Percentiles rank a stretch among this genome's conserved stretches.
These are phyloP conservation scores for Exutisphaerella laricina DNA, from an alignment of 2,329 filamentous ascomycete species.

Conservation along the genomic window DNA sequence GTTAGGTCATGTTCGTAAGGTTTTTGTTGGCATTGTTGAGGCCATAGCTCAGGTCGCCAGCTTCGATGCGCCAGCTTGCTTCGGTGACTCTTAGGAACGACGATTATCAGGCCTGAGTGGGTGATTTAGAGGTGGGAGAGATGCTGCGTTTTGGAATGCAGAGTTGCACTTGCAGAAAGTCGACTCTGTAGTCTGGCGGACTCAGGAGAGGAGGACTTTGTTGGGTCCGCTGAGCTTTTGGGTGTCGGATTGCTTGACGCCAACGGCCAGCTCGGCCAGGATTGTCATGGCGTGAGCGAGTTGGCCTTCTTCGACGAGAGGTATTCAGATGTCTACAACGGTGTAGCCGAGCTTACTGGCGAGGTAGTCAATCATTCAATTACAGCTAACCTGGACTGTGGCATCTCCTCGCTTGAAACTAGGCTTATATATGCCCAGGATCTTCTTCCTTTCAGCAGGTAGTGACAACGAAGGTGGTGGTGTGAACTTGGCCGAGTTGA, in stretches of 20 bases:
- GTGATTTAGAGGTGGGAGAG: slow-evolving; percentile 63
- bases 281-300: slow-evolving; percentile 73
- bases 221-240: slow-evolving; percentile 59
- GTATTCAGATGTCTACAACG: slow-evolving; percentile 58
- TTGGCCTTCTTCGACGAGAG: slow-evolving; percentile 64
- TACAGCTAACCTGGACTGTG: slow-evolving; percentile 56
- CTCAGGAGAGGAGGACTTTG: slow-evolving; percentile 62
- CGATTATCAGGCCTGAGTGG: slow-evolving; percentile 69
- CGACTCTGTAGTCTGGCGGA: slow-evolving; percentile 57
- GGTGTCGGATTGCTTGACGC: slow-evolving; percentile 42
- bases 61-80: slow-evolving; percentile 62
- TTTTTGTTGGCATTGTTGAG: slow-evolving; percentile 64
- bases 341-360: slow-evolving; percentile 49
- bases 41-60: slow-evolving; percentile 54
- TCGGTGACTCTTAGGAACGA: slow-evolving; percentile 74
- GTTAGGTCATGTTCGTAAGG: slow-evolving; percentile 45
- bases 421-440: slow-evolving; percentile 63
- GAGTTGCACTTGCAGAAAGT: slow-evolving; percentile 68
- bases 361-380: slow-evolving; percentile 56
- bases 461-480: slow-evolving; percentile 33
- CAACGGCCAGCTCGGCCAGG: slow-evolving; percentile 61
- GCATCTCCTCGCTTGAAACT: slow-evolving; percentile 68
- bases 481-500: slow-evolving; percentile 58
- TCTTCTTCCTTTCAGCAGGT: slow-evolving; percentile 41
- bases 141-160: slow-evolving; percentile 76